These are phyloP conservation scores for Pelargonium cotyledonis DNA, from an alignment of 441 rosid genomes.

Conservation along the genomic window DNA sequence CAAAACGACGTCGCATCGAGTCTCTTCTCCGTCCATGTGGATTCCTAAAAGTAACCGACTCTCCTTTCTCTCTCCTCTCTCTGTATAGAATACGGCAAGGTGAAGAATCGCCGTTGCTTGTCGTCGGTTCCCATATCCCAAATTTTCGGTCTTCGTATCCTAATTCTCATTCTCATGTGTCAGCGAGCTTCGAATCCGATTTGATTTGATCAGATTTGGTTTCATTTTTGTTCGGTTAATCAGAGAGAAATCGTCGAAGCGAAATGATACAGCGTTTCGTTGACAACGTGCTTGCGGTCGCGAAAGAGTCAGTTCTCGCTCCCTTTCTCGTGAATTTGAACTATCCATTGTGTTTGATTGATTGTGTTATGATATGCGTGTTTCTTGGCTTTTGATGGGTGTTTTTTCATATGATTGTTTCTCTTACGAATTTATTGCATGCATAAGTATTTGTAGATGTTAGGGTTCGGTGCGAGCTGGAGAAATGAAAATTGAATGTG, in stretches of 20 bases:
- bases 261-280: slow-evolving; percentile 63
- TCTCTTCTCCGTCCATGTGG: background rate
- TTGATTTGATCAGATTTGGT: background rate
- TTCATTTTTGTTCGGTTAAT: background rate
- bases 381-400: background rate
- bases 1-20: background rate
- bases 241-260: slow-evolving; percentile 6
- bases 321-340: slow-evolving; percentile 11
- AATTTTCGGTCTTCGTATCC: background rate
- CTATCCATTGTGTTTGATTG: background rate
- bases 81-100: background rate
- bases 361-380: background rate
- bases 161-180: background rate
- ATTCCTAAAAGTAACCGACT: background rate
- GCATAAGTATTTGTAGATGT: background rate
- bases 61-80: background rate
- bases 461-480: background rate
- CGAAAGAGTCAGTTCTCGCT: slow-evolving; percentile 60
- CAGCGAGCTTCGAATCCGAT: slow-evolving; percentile 6
- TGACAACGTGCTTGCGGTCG: slow-evolving; percentile 65
- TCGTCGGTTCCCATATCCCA: background rate
- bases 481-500: background rate
- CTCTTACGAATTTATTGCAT: background rate
- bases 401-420: background rate
- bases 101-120: background rate